Base-by-base conservation (phyloP, 2,329 filamentous ascomycete species). In the Penicillium sp. region DNA sequence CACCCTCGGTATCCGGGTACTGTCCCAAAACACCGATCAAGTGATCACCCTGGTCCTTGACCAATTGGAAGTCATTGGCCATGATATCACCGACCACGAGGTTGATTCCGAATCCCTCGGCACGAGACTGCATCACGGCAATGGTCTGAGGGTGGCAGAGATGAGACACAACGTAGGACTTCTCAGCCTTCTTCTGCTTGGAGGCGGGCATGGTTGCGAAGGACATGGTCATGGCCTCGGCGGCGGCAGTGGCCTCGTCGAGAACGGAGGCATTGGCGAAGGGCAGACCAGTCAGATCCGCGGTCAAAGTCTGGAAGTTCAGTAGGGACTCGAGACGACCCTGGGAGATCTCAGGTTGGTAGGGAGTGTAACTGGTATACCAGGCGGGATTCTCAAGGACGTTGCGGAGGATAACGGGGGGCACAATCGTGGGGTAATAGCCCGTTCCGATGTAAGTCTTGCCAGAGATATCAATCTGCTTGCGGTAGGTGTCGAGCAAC, bases 281-380 rank as follows among this genome's bases (percentile, higher is more conserved):
- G 25, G 91, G 87, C 33, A 98, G 84, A 1, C 87, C 92, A 0
- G 94, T 97, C 66, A 98, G 82, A 74, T 97, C 94, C 2, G 89
- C 88, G 8, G 96, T 89, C 81, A 98, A 84, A 19, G 94, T 98
- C 82, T 98, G 94, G 81, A 93, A 98, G 82, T 98, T 98, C 65
- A 98, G 82, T 57, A 98, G 82, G 6, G 92, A 96, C 82, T 97
- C 92, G 64, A 98, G 80, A 58, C 94, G 88, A 38, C 94, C 94
- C 80, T 98, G 94, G 76, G 93, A 97, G 81, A 98, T 97, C 80
- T 98, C 94, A 2, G 94, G 90, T 80, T 98, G 94, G 79, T 97
- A 98, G 16, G 94, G 94, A 0, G 94, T 97, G 78, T 98, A 97
- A 80, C 93, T 97, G 43, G 94, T 98, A 77, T 98, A 98, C 94